Base-by-base conservation (phyloP, 768 basidiomycete genomes). In the Psilocybe azurescens region DNA sequence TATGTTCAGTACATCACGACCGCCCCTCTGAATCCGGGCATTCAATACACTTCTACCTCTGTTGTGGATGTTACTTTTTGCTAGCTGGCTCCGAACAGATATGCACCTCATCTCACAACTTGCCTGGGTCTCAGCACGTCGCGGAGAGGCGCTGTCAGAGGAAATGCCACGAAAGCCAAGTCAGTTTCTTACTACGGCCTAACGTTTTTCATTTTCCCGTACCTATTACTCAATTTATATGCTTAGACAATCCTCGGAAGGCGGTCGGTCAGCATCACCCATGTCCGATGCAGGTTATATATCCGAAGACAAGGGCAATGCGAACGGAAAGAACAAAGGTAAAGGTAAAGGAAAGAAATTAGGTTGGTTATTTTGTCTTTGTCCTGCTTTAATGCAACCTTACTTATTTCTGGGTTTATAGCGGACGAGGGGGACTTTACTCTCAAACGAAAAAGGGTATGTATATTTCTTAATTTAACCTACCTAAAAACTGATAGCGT, bases 1-100 rank as follows among this genome's bases (percentile, higher is more conserved):
- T 92, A 52, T 58, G 86, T 56, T 52, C 16, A 14, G n/a, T 48
- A 9, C 3, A 9, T 58, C 46, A 20, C 53, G 6, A 36, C 18
- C 33, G 10, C 13, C 3, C 50, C 28, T 24, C 13, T 16, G 50
- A 11, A 24, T 8, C 16, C 18, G 14, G 18, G 20, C 28, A 52
- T 29, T 24, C 29, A 41, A 39, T 44, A 9, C 18, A 10, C 50
- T 20, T 24, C 24, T 39, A 54, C 5, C 18, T 61, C n/a, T 48
- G 51, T 38, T 24, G 41, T 7, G 18, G 24, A 24, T 24, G 24
- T 24, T 24, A 24, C 24, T 32, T 39, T 49, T 60, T 60, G 16
- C n/a, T 60, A 95, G 94, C 81, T 93, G 69, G 88, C 92, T 32
- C 91, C 92, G 16, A 94, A 87, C 73, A 85, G 93, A 65, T 95